Base-by-base conservation (phyloP, 2,329 filamentous ascomycete genomes). In the Epichloe amarillans region DNA sequence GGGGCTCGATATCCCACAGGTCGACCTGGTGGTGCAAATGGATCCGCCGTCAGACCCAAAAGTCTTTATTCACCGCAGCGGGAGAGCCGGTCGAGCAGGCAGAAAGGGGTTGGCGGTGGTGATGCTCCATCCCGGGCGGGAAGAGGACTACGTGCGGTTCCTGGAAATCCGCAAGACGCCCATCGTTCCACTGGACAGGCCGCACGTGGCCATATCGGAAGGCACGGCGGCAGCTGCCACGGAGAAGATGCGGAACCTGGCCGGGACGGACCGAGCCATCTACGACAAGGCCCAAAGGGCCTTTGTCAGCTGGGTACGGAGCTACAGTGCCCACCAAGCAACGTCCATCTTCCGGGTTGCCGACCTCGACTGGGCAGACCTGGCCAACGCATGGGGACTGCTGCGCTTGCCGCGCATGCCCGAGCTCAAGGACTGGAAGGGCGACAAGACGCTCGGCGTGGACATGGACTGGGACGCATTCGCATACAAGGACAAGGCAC, bases 401-500 rank as follows among this genome's bases (percentile, higher is more conserved):
- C 73, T 96, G 2, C 83, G 83, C 47, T 75, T 97, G 56, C 93
- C 93, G 4, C 88, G 86, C 63, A 98, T 98, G 93, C 91, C 93
- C 0, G 93, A 98, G 66, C 70, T 88, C 49, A 84, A 83, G 60
- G 77, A 73, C 0, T 91, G 86, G 72, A 76, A 80, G 12, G 84
- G 84, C 4, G 84, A 88, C 62, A 75, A 76, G 55, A 76, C 70
- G 21, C 69, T 86, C 1, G 80, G 80, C 2, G 66, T 83, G 2
- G 75, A 76, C 2, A 69, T 88, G 11, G 79, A 88, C 63, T 83
- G 85, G 75, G 75, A 83, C 42, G 72, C 66, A 2, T 88, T 81
- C 59, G 70, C 77, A 0, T 91, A 88, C 68, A 82, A 81, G 60
- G 86, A 91, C 58, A 85, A 83, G 62, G 69, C 73, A 19, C 76